Conservation (phyloP, 139 green algal genomes). For the Closterium sp. region DNA sequence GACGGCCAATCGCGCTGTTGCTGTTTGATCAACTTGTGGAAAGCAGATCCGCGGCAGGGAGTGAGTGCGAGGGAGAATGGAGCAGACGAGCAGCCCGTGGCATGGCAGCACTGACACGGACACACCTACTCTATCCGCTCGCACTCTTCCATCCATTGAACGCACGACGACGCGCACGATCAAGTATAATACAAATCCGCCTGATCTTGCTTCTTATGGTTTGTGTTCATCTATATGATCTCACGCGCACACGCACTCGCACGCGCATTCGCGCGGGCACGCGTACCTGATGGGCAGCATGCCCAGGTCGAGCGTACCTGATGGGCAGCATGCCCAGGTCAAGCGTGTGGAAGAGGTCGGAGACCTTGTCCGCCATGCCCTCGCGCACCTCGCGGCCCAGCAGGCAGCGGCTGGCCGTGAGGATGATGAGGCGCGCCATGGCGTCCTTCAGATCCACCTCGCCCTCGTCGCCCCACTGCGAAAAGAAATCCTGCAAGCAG, state of each 20-base stretch:
- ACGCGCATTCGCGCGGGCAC: background rate
- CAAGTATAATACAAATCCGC: no score
- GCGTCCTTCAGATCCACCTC: conserved; percentile 85
- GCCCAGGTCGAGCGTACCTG: conserved; percentile 79
- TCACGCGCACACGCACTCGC: background rate
- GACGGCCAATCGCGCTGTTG: no score
- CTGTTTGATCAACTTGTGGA: no score
- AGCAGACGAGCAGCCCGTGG: no score
- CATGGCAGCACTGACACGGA: no score
- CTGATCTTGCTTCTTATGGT: background rate
- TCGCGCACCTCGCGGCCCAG: conserved; percentile 92
- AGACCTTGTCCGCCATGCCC: conserved; percentile 85
- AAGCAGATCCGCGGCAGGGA: no score
- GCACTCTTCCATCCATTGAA: no score
- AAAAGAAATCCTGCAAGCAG: conserved; percentile 87
- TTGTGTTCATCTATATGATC: background rate
- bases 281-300: conserved; percentile 79
- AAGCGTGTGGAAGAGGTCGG: conserved; percentile 87
- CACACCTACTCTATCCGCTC: no score
- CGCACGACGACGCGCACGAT: no score
- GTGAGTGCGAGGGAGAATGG: no score
- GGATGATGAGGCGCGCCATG: conserved; percentile 87
- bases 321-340: conserved; percentile 94
- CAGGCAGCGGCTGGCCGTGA: conserved; percentile 87
- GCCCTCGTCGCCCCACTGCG: conserved; percentile 80